Conservation (phyloP, 768 basidiomycete genomes). For the Lepiota venenata region DNA sequence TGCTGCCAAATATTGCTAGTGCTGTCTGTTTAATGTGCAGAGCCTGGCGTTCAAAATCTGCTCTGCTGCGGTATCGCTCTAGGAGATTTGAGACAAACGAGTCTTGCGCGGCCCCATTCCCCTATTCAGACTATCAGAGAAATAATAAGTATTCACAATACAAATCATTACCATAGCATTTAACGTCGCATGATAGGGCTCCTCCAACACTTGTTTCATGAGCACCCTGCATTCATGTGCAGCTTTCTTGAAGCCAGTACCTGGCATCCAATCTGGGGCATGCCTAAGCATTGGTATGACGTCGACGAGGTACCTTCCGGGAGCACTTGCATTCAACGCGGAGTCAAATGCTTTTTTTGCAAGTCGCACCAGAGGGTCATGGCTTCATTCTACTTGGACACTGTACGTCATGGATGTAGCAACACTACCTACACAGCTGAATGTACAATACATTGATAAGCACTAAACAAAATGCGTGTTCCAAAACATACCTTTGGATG, state of each 20-base stretch:
- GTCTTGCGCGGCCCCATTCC: neutral
- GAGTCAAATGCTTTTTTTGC: neutral
- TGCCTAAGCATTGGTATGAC: slow-evolving; percentile 2
- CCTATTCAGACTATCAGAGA: neutral
- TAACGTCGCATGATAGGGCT: neutral
- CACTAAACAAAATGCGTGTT: too few relatives aligned
- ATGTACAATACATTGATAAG: too few relatives aligned
- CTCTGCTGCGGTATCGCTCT: neutral
- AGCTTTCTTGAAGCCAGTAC: neutral
- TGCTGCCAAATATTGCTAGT: neutral
- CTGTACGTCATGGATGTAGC: neutral
- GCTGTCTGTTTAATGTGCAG: neutral
- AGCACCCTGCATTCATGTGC: neutral
- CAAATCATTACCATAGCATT: neutral
- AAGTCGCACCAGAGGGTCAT: neutral
- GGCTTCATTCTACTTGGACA: neutral
- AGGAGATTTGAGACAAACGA: neutral
- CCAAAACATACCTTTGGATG: too few relatives aligned
- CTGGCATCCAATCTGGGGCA: slow-evolving; percentile 8
- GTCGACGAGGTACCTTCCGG: slow-evolving; percentile 10
- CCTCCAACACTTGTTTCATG: neutral
- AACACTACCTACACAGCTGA: neutral
- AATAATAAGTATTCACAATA: neutral
- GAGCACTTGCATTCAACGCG: neutral
- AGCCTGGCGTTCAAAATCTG: neutral